phyloP scores from a whole-genome alignment of 805 yeast genomes.

The Candida ovalis region DNA sequence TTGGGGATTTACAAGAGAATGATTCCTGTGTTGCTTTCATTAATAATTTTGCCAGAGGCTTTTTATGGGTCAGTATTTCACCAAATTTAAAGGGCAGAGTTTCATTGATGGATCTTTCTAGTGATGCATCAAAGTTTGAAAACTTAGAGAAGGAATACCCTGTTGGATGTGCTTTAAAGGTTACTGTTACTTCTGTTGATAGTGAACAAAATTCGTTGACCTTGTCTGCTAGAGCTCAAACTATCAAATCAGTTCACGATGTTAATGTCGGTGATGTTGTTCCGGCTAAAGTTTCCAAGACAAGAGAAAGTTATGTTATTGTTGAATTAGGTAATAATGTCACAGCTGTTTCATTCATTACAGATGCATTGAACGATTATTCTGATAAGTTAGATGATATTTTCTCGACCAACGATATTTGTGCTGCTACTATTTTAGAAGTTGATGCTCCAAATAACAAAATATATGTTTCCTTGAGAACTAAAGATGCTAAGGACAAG shows the following conservation, averaged over 20 bases:
- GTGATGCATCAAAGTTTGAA: constrained; percentile 44
- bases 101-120: constrained; percentile 58
- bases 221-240: constrained; percentile 45
- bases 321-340: constrained; percentile 66
- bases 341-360: constrained; percentile 61
- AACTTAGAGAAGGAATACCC: constrained; percentile 59
- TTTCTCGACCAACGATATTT: constrained; percentile 48
- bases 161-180: constrained; percentile 65
- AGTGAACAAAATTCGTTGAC: constrained; percentile 46
- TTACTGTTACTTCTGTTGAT: constrained; percentile 52
- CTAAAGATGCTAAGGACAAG: constrained; percentile 47
- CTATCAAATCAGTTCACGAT: constrained; percentile 42
- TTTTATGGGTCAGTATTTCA: constrained; percentile 64
- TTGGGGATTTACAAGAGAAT: constrained; percentile 47
- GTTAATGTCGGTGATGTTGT: constrained; percentile 49
- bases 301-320: constrained; percentile 56
- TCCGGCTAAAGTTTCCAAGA: constrained; percentile 61
- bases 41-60: constrained; percentile 58
- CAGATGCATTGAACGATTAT: constrained; percentile 76
- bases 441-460: constrained; percentile 47
- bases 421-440: constrained; percentile 51
- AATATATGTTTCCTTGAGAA: constrained; percentile 62
- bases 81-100: constrained; percentile 67
- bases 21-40: constrained; percentile 55
- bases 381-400: constrained; percentile 46